Evolutionary conservation across 495 filamentous ascomycete species (phyloP), one percentile per base, ranked within the genome.

Genomic region (Trichocladium uniseriatum): DNA sequence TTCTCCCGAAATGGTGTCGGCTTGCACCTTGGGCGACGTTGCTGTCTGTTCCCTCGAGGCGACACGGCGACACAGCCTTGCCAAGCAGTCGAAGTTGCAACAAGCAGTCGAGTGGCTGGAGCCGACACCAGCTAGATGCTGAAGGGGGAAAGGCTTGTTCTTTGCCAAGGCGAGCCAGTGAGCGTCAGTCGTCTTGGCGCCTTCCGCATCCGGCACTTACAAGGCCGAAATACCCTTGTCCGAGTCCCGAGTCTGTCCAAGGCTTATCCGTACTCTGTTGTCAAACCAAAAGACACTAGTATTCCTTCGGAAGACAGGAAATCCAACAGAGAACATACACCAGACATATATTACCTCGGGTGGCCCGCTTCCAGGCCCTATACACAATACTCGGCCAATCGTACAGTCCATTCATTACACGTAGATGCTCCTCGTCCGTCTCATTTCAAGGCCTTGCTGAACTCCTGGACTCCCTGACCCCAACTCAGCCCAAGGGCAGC

Each of bases 381-480:
- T 51, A 51, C 42, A 55, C 52, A 38, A 39, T 48, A 35, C 21
- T 27, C 43, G 18, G 27, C 29, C 53, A 51, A 48, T 55, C 53
- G 32, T 55, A 55, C 53, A 55, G 19, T 32, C 37, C 48, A 38
- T 32, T 41, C 53, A 37, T 43, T 37, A 43, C 39, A 27, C 39
- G 13, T 2, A 22, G 19, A 1, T 14, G 14, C 16, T 4, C 9
- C 22, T 6, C 14, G 2, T 6, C 13, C 38, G 13, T 40, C 18
- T 24, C 38, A 40, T 40, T 3, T 6, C 4, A 11, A 2, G 31
- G 31, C 31, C 4, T 32, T 8, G 24, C 24, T 27, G 8, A 8
- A 27, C 24, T 27, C 24, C 24, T 27, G 24, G 4, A 27, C 24
- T 27, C 24, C 24, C n/a, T n/a, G n/a, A n/a, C n/a, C 24, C 24